phyloP scores from a whole-genome alignment of 2,329 filamentous ascomycete species.

The Chaetomium globosum region DNA sequence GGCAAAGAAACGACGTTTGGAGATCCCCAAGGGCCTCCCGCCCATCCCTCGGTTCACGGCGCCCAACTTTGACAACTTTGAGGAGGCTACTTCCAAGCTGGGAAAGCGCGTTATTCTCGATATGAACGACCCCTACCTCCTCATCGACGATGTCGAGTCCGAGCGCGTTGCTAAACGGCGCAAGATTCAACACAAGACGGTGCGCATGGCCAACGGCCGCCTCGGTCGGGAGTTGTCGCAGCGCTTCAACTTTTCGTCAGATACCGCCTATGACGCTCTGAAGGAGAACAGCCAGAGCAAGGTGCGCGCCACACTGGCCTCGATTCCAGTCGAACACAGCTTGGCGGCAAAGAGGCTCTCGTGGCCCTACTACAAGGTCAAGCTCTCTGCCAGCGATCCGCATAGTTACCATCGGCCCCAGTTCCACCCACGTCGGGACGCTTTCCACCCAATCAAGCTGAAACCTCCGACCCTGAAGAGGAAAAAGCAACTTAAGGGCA shows the following conservation, averaged over 20 bases:
- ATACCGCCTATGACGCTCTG: conserved; percentile 90
- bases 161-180: conserved; percentile 64
- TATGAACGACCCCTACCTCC: conserved; percentile 81
- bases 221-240: conserved; percentile 72
- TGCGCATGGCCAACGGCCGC: conserved; percentile 68
- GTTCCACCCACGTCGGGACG: conserved; percentile 69
- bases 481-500: conserved; percentile 79
- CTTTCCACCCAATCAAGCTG: conserved; percentile 71
- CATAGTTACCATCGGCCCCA: conserved; percentile 82
- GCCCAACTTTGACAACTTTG: conserved; percentile 79
- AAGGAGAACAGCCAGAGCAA: conserved; percentile 98
- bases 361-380: conserved; percentile 94
- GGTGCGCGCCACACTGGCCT: conserved; percentile 87
- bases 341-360: conserved; percentile 87
- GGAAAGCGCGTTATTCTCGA: conserved; percentile 82
- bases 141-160: conserved; percentile 76
- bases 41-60: conserved; percentile 62
- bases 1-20: conserved; percentile 65
- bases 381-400: conserved; percentile 68
- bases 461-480: conserved; percentile 70
- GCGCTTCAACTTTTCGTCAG: conserved; percentile 95
- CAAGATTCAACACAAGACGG: conserved; percentile 59
- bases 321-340: conserved; percentile 91
- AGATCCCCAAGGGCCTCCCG: conserved; percentile 57
- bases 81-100: conserved; percentile 69